A percentile compares a stretch with the other conserved stretches of the same genome.
Evolutionary conservation across 106 monocot species (phyloP).

Genomic region (Posidonia australis): DNA sequence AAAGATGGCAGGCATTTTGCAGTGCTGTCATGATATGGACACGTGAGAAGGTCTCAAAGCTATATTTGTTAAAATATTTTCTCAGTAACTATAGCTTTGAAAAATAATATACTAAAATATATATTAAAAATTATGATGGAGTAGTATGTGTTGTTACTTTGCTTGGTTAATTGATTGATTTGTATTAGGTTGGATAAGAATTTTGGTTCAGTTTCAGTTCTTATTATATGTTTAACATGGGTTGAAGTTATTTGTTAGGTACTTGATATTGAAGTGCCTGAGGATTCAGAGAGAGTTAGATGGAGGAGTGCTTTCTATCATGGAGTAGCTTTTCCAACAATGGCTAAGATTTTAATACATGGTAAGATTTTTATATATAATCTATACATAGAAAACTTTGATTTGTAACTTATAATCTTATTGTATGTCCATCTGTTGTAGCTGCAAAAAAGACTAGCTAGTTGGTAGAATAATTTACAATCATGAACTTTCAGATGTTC

Average conservation of each 20-base stretch:
- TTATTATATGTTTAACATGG: neutral
- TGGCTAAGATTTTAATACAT: conserved; percentile 56
- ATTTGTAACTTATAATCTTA: too few species aligned
- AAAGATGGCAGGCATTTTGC: too few species aligned
- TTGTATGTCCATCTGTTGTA: neutral
- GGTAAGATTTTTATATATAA: conserved; percentile 25
- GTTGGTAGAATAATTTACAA: too few species aligned
- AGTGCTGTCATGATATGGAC: too few species aligned
- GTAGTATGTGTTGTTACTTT: neutral
- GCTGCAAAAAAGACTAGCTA: too few species aligned
- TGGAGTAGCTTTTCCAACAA: conserved; percentile 61
- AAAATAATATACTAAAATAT: neutral
- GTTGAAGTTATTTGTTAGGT: conserved; percentile 25
- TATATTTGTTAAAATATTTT: neutral
- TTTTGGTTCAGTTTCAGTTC: neutral
- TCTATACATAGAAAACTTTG: too few species aligned
- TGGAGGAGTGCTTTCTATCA: conserved; percentile 52
- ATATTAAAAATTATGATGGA: neutral
- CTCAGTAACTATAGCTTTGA: neutral
- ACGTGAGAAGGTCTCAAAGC: too few species aligned
- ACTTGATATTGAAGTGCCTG: conserved; percentile 14
- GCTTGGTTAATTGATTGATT: too few species aligned
- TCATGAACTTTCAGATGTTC: too few species aligned
- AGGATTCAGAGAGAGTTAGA: conserved; percentile 26
- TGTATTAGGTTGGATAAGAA: neutral